phyloP scores from a whole-genome alignment of 169 alveolate species.

The Cyclospora cayetanensis region DNA sequence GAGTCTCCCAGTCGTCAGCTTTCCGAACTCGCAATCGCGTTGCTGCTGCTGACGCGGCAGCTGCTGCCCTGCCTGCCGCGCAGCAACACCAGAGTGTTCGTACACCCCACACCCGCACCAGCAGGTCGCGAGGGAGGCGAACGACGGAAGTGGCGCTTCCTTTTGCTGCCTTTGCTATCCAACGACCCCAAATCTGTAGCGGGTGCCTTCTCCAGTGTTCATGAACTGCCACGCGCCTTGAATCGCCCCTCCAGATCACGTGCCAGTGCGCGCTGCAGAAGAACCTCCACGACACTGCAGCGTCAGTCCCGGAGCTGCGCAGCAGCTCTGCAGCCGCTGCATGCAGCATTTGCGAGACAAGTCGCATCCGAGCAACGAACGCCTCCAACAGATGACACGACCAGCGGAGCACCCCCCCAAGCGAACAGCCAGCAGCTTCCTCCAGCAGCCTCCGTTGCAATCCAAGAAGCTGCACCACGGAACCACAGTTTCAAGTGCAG shows the following conservation, averaged over 20 bases:
- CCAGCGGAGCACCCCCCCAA: not conserved
- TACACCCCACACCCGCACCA: not conserved
- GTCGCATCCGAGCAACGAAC: too few species aligned
- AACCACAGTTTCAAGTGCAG: not conserved
- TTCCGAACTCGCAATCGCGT: too few species aligned
- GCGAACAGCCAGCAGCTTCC: not conserved
- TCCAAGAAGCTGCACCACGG: not conserved
- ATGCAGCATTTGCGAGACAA: too few species aligned
- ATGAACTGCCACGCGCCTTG: too few species aligned
- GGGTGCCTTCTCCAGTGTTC: too few species aligned
- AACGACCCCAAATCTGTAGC: too few species aligned
- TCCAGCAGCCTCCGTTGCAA: not conserved
- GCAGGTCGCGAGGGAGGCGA: too few species aligned
- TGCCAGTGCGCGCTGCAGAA: not conserved
- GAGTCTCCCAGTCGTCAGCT: too few species aligned
- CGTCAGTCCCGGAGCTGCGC: not conserved
- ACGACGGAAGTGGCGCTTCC: not conserved
- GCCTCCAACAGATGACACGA: too few species aligned
- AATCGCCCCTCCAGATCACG: not conserved
- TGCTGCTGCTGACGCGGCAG: slow-evolving; percentile 15
- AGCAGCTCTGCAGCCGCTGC: slow-evolving; percentile 33
- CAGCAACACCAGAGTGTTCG: not conserved
- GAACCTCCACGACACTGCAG: not conserved
- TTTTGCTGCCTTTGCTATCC: not conserved
- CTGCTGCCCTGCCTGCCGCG: slow-evolving; percentile 2